Base-by-base conservation (phyloP, 257 asterid genomes). In the Handroanthus guayacan region DNA sequence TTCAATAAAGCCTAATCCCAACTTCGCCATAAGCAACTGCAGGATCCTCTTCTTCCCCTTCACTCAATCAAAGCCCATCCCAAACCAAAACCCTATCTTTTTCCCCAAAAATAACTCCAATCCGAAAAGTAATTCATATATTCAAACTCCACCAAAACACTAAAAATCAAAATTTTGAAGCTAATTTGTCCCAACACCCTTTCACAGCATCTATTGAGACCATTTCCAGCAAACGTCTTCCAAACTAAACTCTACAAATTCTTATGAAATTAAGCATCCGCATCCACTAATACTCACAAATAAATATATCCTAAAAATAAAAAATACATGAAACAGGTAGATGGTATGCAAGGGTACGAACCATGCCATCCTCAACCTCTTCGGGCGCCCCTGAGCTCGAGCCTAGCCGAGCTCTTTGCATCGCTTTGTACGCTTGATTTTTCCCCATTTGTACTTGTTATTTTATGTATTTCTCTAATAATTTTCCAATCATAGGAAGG, bases 341-440 rank as follows among this genome's bases (percentile, higher is more conserved):
- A 76, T 65, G 75, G 87, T 81, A 87, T 84, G 96, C 80, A 89
- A 91, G 79, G 90, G 90, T 82, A 88, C 97, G 82, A 88, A 91
- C 96, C 97, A 91, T 91, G 88, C 97, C 97, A 65, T 91, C 97
- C 52, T 91, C 90, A 82, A 84, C 86, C 77, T 89, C 97, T 1
- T 91, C 92, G 13, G 92, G 96, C 6, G 80, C 93, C 48, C 79
- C 94, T 60, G 92, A 78, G 87, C 94, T 84, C 45, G 94, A 88
- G 66, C 96, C 97, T 12, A 89, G 70, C 86, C 89, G 88, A 44
- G 97, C 63, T 86, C 90, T 87, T 84, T 91, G 97, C 97, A 88
- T 89, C 85, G 97, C 92, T 80, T 89, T 91, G 89, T 89, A 91
- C 20, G 91, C 90, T 87, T 89, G 96, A 83, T 91, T 91, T 71